A percentile compares a stretch with the other conserved stretches of the same genome.
These are phyloP conservation scores for Russula griseocarnosa DNA, from an alignment of 768 basidiomycete genomes.

Conservation along the genomic window DNA sequence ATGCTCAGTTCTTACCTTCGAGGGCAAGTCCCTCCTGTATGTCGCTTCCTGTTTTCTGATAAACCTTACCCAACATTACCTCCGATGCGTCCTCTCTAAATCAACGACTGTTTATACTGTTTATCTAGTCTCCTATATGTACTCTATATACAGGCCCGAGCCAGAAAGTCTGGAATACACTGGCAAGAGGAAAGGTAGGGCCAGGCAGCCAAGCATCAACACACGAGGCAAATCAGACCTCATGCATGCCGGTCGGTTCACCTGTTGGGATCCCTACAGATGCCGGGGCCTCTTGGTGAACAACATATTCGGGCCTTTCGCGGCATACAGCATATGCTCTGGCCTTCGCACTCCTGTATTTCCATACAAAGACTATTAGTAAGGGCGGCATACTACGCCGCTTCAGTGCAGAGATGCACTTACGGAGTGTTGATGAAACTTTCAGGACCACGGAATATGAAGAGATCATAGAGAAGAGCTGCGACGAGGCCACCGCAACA, in stretches of 20 bases:
- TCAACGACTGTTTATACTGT: neutral
- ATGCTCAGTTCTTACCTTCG: neutral
- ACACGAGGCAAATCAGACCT: slow-evolving; percentile 6
- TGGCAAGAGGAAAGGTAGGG: too few relatives aligned
- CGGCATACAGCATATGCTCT: neutral
- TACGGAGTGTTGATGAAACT: slow-evolving; percentile 53
- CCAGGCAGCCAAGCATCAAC: too few relatives aligned
- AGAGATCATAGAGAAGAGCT: slow-evolving; percentile 52
- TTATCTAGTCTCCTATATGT: neutral
- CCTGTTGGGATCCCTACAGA: neutral
- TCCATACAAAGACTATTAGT: neutral
- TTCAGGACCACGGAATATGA: slow-evolving; percentile 55
- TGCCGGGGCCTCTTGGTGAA: neutral
- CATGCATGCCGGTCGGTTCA: neutral
- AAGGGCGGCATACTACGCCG: neutral
- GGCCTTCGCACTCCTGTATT: neutral
- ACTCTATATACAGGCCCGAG: neutral
- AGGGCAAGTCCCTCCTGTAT: neutral
- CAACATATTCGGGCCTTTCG: neutral
- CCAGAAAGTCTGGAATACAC: too few relatives aligned
- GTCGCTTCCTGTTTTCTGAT: neutral
- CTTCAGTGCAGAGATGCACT: slow-evolving; percentile 26
- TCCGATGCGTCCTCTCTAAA: neutral
- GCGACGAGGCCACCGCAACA: slow-evolving; percentile 57
- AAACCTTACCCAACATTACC: neutral